Conservation (phyloP, 2,329 filamentous ascomycete species). For the Ramularia collo-cygni region DNA sequence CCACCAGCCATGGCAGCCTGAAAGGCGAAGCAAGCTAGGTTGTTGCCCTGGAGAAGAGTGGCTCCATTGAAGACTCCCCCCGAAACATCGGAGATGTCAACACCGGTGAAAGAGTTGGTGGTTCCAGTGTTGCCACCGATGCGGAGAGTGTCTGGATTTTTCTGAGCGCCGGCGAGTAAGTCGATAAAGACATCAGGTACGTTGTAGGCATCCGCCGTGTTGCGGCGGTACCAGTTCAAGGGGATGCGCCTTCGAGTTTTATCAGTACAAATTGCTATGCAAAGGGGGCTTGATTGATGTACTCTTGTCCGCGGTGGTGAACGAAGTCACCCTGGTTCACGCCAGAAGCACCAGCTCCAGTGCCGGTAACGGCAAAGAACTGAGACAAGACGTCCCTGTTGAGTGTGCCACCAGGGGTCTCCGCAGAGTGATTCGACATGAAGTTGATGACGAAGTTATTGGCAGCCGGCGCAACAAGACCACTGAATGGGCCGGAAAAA, state of each 20-base stretch:
- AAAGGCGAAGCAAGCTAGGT: constrained; percentile 15
- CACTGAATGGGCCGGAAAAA: constrained; percentile 24
- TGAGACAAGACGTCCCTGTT: constrained; percentile 16
- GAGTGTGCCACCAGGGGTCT: constrained; percentile 19
- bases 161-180: constrained; percentile 3
- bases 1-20: constrained; percentile 9
- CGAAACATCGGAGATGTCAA: constrained; percentile 32
- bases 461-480: constrained; percentile 19
- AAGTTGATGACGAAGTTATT: constrained; percentile 25
- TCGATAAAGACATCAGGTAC: constrained; percentile 14
- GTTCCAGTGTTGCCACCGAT: constrained; percentile 34
- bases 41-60: constrained; percentile 14
- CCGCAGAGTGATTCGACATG: constrained; percentile 25
- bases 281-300: no score
- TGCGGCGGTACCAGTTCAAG: constrained; percentile 23
- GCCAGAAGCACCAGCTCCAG: constrained; percentile 15
- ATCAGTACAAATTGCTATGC: no score
- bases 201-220: constrained; percentile 6
- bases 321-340: constrained; percentile 19
- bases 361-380: constrained; percentile 23
- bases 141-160: constrained; percentile 24
- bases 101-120: constrained; percentile 29
- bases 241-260: constrained; percentile 25
- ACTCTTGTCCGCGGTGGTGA: constrained; percentile 20
- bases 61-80: constrained; percentile 35